A percentile compares a stretch with the other conserved stretches of the same genome.
Conservation (phyloP, 257 asterid species). For the Gentiana dahurica region DNA sequence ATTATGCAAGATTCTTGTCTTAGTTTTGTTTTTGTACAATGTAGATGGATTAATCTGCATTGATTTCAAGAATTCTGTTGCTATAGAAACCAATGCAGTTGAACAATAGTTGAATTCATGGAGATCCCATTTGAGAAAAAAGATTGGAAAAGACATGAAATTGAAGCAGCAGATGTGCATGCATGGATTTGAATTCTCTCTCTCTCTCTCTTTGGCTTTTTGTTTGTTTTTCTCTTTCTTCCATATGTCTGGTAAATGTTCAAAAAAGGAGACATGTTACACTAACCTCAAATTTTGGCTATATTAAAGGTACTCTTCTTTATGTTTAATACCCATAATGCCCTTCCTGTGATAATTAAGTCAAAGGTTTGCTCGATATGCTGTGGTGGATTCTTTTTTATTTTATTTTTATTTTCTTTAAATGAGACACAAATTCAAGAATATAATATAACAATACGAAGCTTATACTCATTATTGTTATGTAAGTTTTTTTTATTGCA, state of each 20-base stretch:
- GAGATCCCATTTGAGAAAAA: conserved; percentile 12
- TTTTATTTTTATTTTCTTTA: too few species aligned
- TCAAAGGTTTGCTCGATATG: too few species aligned
- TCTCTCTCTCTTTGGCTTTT: conserved; percentile 1
- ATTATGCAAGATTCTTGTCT: too few species aligned
- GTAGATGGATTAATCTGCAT: conserved; percentile 3
- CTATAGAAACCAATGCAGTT: conserved; percentile 5
- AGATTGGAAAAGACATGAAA: not conserved
- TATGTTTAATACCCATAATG: too few species aligned
- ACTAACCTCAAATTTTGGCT: conserved; percentile 14
- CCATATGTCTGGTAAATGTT: conserved; percentile 9
- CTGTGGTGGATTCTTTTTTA: too few species aligned
- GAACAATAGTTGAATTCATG: conserved; percentile 2
- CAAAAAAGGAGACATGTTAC: conserved; percentile 8
- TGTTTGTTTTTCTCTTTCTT: conserved; percentile 7
- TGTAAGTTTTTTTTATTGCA: too few species aligned
- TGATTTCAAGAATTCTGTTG: not conserved
- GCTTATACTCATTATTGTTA: too few species aligned
- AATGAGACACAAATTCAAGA: too few species aligned
- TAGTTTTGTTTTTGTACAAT: not conserved
- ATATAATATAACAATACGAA: too few species aligned
- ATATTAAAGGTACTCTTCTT: not conserved
- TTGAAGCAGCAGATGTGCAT: conserved; percentile 13
- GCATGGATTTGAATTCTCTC: conserved; percentile 7
- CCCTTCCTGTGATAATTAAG: too few species aligned